phyloP scores from a whole-genome alignment of 192 early-diverging fungal species.

The Umbelopsis ramanniana region DNA sequence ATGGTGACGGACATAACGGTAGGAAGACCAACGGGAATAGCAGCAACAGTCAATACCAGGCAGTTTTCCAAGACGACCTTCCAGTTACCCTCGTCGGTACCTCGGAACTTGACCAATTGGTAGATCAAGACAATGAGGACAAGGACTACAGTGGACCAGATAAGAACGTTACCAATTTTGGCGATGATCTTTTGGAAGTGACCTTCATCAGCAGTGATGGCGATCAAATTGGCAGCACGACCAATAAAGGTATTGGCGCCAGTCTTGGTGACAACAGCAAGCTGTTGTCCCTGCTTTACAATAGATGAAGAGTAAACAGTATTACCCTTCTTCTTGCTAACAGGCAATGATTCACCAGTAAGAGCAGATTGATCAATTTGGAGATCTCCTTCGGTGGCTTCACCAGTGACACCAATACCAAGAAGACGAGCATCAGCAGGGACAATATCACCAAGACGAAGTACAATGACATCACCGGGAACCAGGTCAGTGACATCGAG shows the following conservation, averaged over 20 bases:
- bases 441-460: slow-evolving; percentile 89
- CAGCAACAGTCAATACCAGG: slow-evolving; percentile 86
- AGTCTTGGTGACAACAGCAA: slow-evolving; percentile 88
- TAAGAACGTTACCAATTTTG: slow-evolving; percentile 90
- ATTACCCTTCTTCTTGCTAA: slow-evolving; percentile 76
- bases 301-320: slow-evolving; percentile 88
- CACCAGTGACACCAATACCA: slow-evolving; percentile 70
- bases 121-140: slow-evolving; percentile 78
- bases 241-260: slow-evolving; percentile 91
- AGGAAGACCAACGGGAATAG: slow-evolving; percentile 92
- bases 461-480: slow-evolving; percentile 84
- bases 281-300: slow-evolving; percentile 91
- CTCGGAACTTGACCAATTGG: slow-evolving; percentile 51
- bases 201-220: slow-evolving; percentile 82
- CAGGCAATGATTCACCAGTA: slow-evolving; percentile 91
- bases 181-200: slow-evolving; percentile 96
- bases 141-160: slow-evolving; percentile 74
- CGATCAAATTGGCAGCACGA: slow-evolving; percentile 85
- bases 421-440: slow-evolving; percentile 86
- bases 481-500: slow-evolving; percentile 73
- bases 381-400: slow-evolving; percentile 68
- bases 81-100: slow-evolving; percentile 48
- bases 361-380: slow-evolving; percentile 90
- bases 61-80: slow-evolving; percentile 63
- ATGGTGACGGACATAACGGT: slow-evolving; percentile 94